Base-by-base conservation (phyloP, 441 rosid species). In the Raphanus hybrid region DNA sequence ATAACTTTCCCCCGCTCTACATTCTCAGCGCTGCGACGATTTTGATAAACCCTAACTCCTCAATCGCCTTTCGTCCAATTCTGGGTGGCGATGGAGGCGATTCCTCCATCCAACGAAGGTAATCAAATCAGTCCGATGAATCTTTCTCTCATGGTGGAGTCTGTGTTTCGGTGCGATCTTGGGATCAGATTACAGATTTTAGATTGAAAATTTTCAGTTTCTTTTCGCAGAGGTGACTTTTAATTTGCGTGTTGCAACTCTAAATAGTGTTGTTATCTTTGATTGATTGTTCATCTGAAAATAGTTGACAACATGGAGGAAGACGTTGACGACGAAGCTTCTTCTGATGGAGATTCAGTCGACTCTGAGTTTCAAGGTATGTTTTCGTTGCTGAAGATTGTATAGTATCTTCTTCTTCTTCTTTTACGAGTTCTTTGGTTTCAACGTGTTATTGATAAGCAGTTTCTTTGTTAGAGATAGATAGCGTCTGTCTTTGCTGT, bases 341-440 rank as follows among this genome's bases (percentile, higher is more conserved):
- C 84, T 20, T 85, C 90, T 73, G 88, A 85, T 52, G 7, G 83
- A 78, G 85, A 82, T 69, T 64, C 74, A 10, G 18, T 5, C 48
- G 60, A 1, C 54, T 68, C 80, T 54, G 63, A 41, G 3, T 67
- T 75, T 68, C 78, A 73, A 73, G 81, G 91, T 48, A 41, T 41
- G n/a, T 29, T 41, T 41, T 7, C 39, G 39, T 34, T 34, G 7
- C 39, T 34, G 1, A 6, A 5, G 37, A 6, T 43, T 43, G 50
- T 43, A 43, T 3, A 43, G 3, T 2, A 8, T 55, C 26, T 8
- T 57, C n/a, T 57, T 20, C 27, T 54, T 11, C 3, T 71, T 60
- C 20, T 63, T 8, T 8, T 0, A 12, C 6, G 54, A 48, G 6
- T 48, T 48, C 54, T 48, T 15, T 48, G 15, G 16, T 12, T 48